Evolutionary conservation across 345 rosid species (phyloP).

Genomic region (Clausena lansium): DNA sequence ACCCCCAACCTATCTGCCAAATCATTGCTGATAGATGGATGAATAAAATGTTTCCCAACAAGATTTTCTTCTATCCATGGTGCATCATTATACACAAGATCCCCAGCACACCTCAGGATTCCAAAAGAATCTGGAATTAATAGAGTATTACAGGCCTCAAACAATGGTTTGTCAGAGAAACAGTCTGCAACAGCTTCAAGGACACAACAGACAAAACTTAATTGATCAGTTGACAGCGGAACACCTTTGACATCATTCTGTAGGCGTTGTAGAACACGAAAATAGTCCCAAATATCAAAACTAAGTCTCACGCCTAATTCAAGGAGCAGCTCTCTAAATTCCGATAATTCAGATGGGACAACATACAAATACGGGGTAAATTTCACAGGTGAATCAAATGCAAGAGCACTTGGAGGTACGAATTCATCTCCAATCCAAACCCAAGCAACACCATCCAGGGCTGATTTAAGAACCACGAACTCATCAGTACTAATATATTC

Average conservation of each 20-base stretch:
- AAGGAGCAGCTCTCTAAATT: constrained; percentile 71
- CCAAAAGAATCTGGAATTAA: constrained; percentile 78
- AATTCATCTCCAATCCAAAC: constrained; percentile 97
- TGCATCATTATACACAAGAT: constrained; percentile 90
- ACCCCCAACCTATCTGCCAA: constrained; percentile 84
- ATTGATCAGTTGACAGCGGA: constrained; percentile 64
- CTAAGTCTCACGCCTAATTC: constrained; percentile 78
- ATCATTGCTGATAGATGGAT: constrained; percentile 76
- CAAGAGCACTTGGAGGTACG: constrained; percentile 72
- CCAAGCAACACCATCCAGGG: constrained; percentile 73
- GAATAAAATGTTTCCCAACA: constrained; percentile 71
- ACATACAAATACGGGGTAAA: constrained; percentile 89
- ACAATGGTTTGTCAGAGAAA: constrained; percentile 45
- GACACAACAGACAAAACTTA: constrained; percentile 69
- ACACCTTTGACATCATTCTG: constrained; percentile 63
- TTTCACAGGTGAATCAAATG: constrained; percentile 97
- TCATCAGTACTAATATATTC: constrained; percentile 59
- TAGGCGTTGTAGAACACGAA: constrained; percentile 65
- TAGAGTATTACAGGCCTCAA: constrained; percentile 52
- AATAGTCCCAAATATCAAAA: constrained; percentile 79
- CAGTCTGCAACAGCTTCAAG: constrained; percentile 87
- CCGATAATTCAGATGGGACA: constrained; percentile 92
- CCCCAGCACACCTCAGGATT: constrained; percentile 49
- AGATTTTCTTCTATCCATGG: constrained; percentile 88
- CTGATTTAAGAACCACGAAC: constrained; percentile 53